These are phyloP conservation scores for Calvatia gigantea DNA, from an alignment of 768 basidiomycete species.

Conservation along the genomic window DNA sequence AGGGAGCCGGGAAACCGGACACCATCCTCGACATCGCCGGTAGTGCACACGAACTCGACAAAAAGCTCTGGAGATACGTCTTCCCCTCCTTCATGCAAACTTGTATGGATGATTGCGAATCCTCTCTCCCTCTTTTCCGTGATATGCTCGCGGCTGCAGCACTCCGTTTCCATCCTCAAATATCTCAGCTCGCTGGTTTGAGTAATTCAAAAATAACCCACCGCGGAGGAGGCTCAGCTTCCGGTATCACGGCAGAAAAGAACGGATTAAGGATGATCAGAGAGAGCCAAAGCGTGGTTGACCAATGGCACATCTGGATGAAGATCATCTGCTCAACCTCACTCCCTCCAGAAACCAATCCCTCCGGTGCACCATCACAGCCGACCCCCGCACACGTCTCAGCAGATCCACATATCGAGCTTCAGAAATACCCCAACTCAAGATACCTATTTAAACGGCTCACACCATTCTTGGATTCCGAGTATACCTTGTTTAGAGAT, in stretches of 20 bases:
- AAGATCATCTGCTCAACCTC: constrained; percentile 85
- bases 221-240: constrained; percentile 44
- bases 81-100: constrained; percentile 63
- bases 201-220: constrained; percentile 29
- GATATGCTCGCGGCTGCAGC: constrained; percentile 67
- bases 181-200: constrained; percentile 73
- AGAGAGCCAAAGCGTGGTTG: constrained; percentile 57
- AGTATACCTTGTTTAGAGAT: constrained; percentile 79
- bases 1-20: constrained; percentile 50
- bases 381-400: constrained; percentile 9
- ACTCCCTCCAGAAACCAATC: constrained; percentile 62
- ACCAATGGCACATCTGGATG: constrained; percentile 85
- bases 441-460: constrained; percentile 82
- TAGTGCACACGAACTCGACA: constrained; percentile 64
- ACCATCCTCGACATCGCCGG: constrained; percentile 68
- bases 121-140: constrained; percentile 49
- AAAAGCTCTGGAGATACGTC: constrained; percentile 70
- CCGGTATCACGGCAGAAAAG: constrained; percentile 44
- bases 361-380: constrained; percentile 59
- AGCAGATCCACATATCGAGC: constrained; percentile 64
- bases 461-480: constrained; percentile 84
- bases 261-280: constrained; percentile 49
- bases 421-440: constrained; percentile 79
- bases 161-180: constrained; percentile 65
- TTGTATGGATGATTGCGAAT: constrained; percentile 46